Percentiles rank a stretch among this genome's conserved stretches.
Evolutionary conservation across 23 red algal species (phyloP).

Genomic region (Gracilaria caudata): DNA sequence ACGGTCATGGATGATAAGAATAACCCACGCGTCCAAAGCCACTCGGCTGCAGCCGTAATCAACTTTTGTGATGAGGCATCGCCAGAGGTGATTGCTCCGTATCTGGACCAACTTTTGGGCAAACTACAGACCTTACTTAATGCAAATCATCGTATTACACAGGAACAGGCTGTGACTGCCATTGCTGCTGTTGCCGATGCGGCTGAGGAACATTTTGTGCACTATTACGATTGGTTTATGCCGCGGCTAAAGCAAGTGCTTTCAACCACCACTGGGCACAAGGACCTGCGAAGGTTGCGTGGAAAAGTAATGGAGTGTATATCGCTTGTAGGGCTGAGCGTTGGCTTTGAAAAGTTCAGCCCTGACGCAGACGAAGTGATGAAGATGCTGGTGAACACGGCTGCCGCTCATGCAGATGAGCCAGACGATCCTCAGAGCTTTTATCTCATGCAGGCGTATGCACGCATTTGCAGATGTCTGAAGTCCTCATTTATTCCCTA

Average conservation of each 20-base stretch:
- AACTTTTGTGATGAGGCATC: constrained; percentile 99
- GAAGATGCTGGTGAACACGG: constrained; percentile 87
- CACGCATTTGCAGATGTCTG: constrained; percentile 92
- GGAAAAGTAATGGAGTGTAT: constrained; percentile 99
- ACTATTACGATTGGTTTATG: constrained; percentile 98
- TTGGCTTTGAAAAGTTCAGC: constrained; percentile 86
- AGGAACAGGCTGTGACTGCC: constrained; percentile 97
- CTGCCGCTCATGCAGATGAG: constrained; percentile 55
- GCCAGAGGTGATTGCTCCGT: constrained; percentile 78
- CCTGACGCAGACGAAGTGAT: constrained; percentile 92
- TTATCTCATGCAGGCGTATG: constrained; percentile 99
- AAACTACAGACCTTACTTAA: constrained; percentile 86
- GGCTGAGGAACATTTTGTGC: constrained; percentile 78
- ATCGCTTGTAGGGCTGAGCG: constrained; percentile 92
- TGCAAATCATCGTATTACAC: constrained; percentile 74
- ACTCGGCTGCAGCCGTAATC: constrained; percentile 96
- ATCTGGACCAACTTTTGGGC: constrained; percentile 83
- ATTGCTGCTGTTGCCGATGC: constrained; percentile 97
- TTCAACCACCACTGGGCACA: constrained; percentile 66
- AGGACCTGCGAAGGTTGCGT: constrained; percentile 76
- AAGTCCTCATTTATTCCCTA: constrained; percentile 90
- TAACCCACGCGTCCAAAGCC: constrained; percentile 91
- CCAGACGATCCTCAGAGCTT: constrained; percentile 93
- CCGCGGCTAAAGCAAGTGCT: constrained; percentile 90
- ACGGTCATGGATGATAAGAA: constrained; percentile 88